Conservation (phyloP, 306 rosid species). For the Casuarina cunninghamiana region DNA sequence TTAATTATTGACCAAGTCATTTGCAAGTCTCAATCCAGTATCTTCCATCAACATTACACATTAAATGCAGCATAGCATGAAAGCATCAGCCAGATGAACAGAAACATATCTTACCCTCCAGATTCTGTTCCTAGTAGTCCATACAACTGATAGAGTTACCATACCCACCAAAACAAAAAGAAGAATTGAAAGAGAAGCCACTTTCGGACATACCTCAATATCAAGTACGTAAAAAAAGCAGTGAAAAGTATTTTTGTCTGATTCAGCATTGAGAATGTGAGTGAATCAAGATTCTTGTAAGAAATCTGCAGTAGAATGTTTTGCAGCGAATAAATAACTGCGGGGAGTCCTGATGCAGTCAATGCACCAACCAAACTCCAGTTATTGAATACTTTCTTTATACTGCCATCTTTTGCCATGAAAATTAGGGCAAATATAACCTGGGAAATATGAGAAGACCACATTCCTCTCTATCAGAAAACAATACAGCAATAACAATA, state of each 20-base stretch:
- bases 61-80: neutral
- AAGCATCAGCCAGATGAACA: neutral
- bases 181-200: conserved; percentile 7
- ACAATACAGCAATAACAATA: conserved; percentile 4
- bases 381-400: conserved; percentile 57
- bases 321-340: conserved; percentile 91
- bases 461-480: conserved; percentile 16
- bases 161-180: neutral
- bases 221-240: conserved; percentile 74
- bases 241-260: conserved; percentile 94
- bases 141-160: neutral
- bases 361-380: conserved; percentile 89
- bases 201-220: conserved; percentile 63
- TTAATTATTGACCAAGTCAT: neutral
- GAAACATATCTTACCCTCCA: neutral
- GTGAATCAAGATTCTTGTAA: conserved; percentile 93
- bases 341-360: conserved; percentile 97
- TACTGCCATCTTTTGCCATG: conserved; percentile 79
- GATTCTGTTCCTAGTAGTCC: neutral
- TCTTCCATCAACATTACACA: neutral
- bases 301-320: conserved; percentile 96
- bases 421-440: conserved; percentile 70
- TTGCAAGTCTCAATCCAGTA: neutral
- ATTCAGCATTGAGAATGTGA: conserved; percentile 92
- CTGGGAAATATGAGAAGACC: conserved; percentile 37